Base-by-base conservation (phyloP, 139 green algal species). In the Ettlia oleoabundans region DNA sequence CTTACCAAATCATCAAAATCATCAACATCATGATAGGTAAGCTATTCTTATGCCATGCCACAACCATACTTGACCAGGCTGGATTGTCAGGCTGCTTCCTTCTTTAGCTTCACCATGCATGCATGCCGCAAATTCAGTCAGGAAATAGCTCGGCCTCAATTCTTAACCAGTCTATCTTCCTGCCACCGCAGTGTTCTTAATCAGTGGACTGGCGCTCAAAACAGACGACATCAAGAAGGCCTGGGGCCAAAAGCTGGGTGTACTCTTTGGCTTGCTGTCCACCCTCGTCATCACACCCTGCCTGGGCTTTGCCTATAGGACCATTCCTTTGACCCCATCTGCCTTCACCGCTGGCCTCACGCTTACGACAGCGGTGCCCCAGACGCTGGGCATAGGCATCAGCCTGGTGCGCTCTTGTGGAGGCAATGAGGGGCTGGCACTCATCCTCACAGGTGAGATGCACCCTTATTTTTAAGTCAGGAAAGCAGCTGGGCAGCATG, bases 391-490 rank as follows among this genome's bases (percentile, higher is more conserved):
- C 10, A 90, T 90, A 1, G 92, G 92, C 26, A 92, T 95, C 4
- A 80, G 91, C 1, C 85, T 98, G 7, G 90, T 93, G 0, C 65
- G 78, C 22, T 72, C 77, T 18, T 82, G 58, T 35, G 62, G 53
- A 21, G 94, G 93, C 66, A 97, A 97, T 69, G 84, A 84, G 2
- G 90, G 94, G 8, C 84, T 98, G 61, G 92, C 92, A 18, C 87
- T 98, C 24, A 84, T 97, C 63, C 89, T 98, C 43, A 96, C 72
- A 22, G n/a, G n/a, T n/a, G n/a, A n/a, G n/a, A n/a, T n/a, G n/a
- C n/a, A n/a, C n/a, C n/a, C n/a, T n/a, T n/a, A n/a, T n/a, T n/a
- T n/a, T n/a, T n/a, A n/a, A n/a, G n/a, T n/a, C n/a, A n/a, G n/a
- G n/a, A n/a, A n/a, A n/a, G n/a, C n/a, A n/a, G n/a, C n/a, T n/a